Percentiles rank a stretch among this genome's conserved stretches.
Conservation (phyloP, 352 stramenopile genomes). For the Blastocystis hominis region DNA sequence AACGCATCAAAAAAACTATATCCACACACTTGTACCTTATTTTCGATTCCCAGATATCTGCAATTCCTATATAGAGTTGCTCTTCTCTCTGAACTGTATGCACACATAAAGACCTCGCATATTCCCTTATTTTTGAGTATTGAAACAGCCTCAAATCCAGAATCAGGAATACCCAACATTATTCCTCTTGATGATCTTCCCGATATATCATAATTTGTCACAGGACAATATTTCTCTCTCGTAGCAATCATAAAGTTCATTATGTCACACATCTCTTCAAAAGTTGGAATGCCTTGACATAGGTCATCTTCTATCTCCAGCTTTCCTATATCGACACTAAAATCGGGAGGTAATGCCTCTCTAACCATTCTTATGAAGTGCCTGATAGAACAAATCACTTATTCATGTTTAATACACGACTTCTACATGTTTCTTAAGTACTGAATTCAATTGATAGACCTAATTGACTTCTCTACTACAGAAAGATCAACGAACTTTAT, state of each 20-base stretch:
- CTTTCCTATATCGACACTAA: not conserved
- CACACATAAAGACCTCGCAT: slow-evolving; percentile 1
- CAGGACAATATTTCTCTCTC: slow-evolving; percentile 4
- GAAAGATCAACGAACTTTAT: no score
- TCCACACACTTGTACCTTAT: not conserved
- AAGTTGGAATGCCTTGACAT: not conserved
- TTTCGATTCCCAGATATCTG: not conserved
- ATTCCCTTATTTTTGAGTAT: not conserved
- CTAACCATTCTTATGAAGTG: not conserved
- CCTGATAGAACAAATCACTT: no score
- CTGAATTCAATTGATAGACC: no score
- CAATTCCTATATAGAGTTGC: not conserved
- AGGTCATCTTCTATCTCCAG: not conserved
- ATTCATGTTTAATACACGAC: no score
- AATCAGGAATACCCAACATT: slow-evolving; percentile 19
- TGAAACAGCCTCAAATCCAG: not conserved
- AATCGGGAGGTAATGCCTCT: not conserved
- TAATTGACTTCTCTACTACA: no score
- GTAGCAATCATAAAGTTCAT: not conserved
- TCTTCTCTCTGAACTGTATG: not conserved
- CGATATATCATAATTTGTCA: slow-evolving; percentile 45
- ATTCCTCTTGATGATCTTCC: slow-evolving; percentile 9
- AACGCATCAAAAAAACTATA: not conserved
- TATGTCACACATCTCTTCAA: not conserved
- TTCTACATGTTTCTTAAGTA: no score